These are phyloP conservation scores for Plasmodium yoelii DNA, from an alignment of 169 alveolate genomes.

Conservation along the genomic window DNA sequence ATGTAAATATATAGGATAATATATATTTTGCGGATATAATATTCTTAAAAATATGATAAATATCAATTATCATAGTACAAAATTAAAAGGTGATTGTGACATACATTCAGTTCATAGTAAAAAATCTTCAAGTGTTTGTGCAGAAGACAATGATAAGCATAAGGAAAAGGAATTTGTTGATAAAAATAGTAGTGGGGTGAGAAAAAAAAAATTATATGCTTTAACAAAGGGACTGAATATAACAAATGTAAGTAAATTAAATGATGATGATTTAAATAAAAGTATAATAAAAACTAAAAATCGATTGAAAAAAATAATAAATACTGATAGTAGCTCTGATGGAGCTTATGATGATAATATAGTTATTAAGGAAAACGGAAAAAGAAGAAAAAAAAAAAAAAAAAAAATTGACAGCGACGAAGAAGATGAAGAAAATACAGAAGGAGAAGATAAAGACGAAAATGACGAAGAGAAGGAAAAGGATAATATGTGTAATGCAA, in stretches of 20 bases:
- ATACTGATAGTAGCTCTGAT: constrained; percentile 28
- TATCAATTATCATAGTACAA: neutral
- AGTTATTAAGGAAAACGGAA: neutral
- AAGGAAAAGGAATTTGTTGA: constrained; percentile 5
- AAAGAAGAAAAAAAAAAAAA: neutral
- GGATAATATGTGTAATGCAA: neutral
- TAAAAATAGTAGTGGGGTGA: neutral
- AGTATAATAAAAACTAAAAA: constrained; percentile 1
- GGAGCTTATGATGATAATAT: neutral
- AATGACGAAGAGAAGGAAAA: neutral
- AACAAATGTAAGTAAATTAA: constrained; percentile 21
- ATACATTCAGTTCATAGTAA: neutral
- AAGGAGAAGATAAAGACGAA: neutral
- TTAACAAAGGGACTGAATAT: constrained; percentile 34
- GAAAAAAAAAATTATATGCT: constrained; percentile 27
- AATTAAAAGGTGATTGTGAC: constrained; percentile 16
- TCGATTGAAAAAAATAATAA: constrained; percentile 48
- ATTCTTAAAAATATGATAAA: neutral
- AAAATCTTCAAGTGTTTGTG: neutral
- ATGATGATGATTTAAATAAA: constrained; percentile 8
- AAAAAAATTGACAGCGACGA: neutral
- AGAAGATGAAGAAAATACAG: neutral
- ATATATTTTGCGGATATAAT: no score
- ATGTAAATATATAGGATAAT: no score
- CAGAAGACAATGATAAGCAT: constrained; percentile 7